Evolutionary conservation across 2,329 filamentous ascomycete genomes (phyloP), one percentile per base, ranked within the genome.

Genomic region (Cercospora canescens): DNA sequence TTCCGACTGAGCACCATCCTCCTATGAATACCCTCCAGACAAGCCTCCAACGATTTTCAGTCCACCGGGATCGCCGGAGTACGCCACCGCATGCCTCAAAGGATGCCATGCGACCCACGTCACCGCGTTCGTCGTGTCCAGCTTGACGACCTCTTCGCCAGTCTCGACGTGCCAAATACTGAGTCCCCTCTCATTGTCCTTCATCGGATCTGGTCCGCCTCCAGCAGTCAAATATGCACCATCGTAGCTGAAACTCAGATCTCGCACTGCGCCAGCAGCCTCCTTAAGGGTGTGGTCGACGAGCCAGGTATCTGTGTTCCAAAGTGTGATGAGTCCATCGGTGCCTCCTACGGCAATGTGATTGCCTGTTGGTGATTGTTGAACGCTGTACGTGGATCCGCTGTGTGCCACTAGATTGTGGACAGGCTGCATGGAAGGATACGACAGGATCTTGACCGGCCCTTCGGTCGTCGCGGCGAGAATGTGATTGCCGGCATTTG

Each of bases 271-370:
- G 21, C 68, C 89, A 9, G 85, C 84, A 81, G 92, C 90, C 71
- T 86, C 84, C 37, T 88, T 88, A 48, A 93, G 82, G 1, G 90
- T 92, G 67, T 89, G 85, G 73, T 89, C 86, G 74, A 91, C 93
- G 63, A 91, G 87, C 90, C 91, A 93, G 70, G 91, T 88, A 45
- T 85, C 84, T 3, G 91, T 93, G 73, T 94, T 91, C 89, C 91
- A 94, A 3, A 94, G 81, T 5, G 89, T 85, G 70, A 94, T 90
- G 59, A 92, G 85, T 1, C 89, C 90, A 74, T 94, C 91, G 9
- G 88, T 88, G 9, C 90, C 91, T 32, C 91, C 91, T 0, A 90
- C 91, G 0, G 91, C 91, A 52, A 94, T 82, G 74, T 89, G 91
- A 48, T 88, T 84, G 45, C 88, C 91, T 52, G 86, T 88, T 0